Base-by-base conservation (phyloP, 2,329 filamentous ascomycete species). In the Aspergillus phoenicis region DNA sequence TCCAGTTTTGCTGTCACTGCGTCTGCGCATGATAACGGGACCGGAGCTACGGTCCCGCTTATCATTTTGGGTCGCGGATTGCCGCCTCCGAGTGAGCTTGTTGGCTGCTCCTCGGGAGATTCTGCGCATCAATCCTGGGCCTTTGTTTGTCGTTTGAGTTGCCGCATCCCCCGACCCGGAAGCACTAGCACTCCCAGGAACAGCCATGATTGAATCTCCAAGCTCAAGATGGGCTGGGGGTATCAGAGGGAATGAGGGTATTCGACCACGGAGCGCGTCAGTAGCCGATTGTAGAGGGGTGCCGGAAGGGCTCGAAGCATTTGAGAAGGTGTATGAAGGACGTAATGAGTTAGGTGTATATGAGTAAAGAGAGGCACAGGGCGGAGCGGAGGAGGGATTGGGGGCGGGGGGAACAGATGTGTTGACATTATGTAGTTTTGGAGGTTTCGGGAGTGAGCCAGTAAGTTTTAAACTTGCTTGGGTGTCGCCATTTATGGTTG, bases 1-100 rank as follows among this genome's bases (percentile, higher is more conserved):
- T 6, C 89, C 89, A 66, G 87, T 91, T 76, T 91, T 95, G 80
- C 93, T 97, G 75, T 96, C 93, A 75, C 93, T 97, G 66, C 93
- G 88, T 60, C 92, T 85, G 64, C 94, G 88, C 76, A 96, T 87
- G 56, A 97, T 90, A 59, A 93, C 90, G 1, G 95, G 95, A 0
- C 95, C 95, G 26, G 93, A 89, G 73, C 93, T 97, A 63, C 91
- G 89, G 72, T 97, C 93, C 45, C 93, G 88, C 73, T 89, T 91
- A 62, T 88, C 87, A 20, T 90, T 86, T 48, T 90, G 85, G 1
- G 89, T 89, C 2, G 91, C 93, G 15, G 91, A 96, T 63, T 90
- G 89, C 63, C 93, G 85, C 64, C 93, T 87, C 62, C 89, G 84
- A 41, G 73, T 87, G 74, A 82, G 89, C 78, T 84, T 88, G 76